phyloP scores from a whole-genome alignment of 139 green algal genomes.

The Chlamydomonas sp. region DNA sequence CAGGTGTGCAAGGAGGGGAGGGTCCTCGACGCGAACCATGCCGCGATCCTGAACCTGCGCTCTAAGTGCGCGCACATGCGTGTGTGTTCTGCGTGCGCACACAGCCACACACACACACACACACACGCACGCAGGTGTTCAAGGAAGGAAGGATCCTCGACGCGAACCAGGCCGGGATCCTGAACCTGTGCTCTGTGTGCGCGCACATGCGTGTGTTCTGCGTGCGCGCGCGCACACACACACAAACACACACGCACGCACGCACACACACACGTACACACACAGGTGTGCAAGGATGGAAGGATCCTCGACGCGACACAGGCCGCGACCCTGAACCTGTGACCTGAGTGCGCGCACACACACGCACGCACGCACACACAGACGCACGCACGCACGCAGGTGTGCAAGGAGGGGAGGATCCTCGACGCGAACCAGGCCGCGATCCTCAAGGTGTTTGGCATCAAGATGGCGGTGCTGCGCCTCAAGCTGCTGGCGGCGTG shows the following conservation, averaged over 20 bases:
- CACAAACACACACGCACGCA: too few relatives aligned
- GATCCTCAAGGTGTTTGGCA: constrained; percentile 77
- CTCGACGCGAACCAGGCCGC: constrained; percentile 72
- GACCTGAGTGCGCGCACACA: neutral
- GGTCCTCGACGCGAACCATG: constrained; percentile 67
- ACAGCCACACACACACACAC: neutral
- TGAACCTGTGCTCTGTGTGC: too few relatives aligned
- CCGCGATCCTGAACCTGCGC: constrained; percentile 72
- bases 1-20: constrained; percentile 70
- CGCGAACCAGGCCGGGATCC: constrained; percentile 67
- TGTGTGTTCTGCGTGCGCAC: too few relatives aligned
- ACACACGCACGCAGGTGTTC: constrained; percentile 56
- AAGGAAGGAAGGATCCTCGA: constrained; percentile 63
- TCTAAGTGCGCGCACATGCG: too few relatives aligned
- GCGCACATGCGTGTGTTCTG: too few relatives aligned
- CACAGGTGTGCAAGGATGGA: too few relatives aligned
- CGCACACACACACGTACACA: too few relatives aligned
- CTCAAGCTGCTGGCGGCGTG: constrained; percentile 62
- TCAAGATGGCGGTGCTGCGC: constrained; percentile 76
- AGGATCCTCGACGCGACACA: too few relatives aligned
- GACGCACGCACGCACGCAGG: constrained; percentile 15
- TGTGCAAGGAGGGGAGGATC: constrained; percentile 67
- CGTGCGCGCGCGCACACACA: too few relatives aligned
- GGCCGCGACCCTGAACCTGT: too few relatives aligned
- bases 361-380: neutral